Evolutionary conservation across 139 green algal species (phyloP), one percentile per base, ranked within the genome.

Genomic region (Chlamydomonas sp.): DNA sequence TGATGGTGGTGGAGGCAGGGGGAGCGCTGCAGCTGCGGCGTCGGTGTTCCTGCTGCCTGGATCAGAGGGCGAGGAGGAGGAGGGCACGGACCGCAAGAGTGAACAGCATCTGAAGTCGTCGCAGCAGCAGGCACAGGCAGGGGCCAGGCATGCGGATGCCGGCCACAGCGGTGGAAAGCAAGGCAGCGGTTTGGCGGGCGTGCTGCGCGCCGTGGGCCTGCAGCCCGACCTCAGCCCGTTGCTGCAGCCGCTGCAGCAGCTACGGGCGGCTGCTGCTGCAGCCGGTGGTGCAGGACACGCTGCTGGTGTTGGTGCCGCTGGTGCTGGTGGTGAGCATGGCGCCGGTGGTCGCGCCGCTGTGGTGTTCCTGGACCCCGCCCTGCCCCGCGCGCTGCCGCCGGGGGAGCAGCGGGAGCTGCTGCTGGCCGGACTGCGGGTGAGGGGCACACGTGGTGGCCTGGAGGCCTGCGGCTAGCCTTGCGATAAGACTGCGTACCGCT

Each of bases 381-480:
- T 85, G 18, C 6, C 18, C 31, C 5, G 1, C 7, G 17, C n/a
- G 17, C 68, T 75, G 63, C 17, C 68, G 49, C 4, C 49, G 0
- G 80, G 59, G n/a, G 80, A 78, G 17, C 80, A 85, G 68, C 80
- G 80, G 0, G 80, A 6, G 3, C 68, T 85, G 8, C 80, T 85
- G 58, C 68, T 78, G 58, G 68, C 68, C 31, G 80, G 80, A 8
- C 80, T 85, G 31, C 17, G 58, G 58, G 68, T 49, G 31, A 49
- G 31, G 31, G 31, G 31, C 31, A 49, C 31, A 49, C 31, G 31
- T 49, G 31, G 0, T 49, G 31, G 31, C 31, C 31, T 49, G 31
- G 31, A 49, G 31, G 31, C 31, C 31, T 0, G 31, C 31, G 31
- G 31, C 31, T 49, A 0, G 31, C 31, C 31, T 49, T 49, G 31